These are phyloP conservation scores for Peronospora destructor DNA, from an alignment of 352 stramenopile genomes.

Conservation along the genomic window DNA sequence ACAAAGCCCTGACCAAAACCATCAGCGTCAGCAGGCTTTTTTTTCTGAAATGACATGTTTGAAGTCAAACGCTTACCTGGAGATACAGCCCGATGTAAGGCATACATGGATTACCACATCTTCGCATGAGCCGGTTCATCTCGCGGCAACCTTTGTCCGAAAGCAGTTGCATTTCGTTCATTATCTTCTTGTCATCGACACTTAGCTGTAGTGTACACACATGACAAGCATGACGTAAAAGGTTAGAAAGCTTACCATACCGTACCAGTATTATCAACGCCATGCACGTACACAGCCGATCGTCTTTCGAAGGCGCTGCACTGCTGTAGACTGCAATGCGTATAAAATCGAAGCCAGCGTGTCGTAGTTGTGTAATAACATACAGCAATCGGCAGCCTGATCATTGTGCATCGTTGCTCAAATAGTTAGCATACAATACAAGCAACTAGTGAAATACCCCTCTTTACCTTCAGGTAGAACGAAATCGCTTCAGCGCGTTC, in stretches of 20 bases:
- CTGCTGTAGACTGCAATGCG: conserved; percentile 79
- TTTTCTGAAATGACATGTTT: not conserved
- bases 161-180: conserved; percentile 74
- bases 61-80: conserved; percentile 36
- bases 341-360: conserved; percentile 81
- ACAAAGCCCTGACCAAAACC: conserved; percentile 50
- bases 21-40: conserved; percentile 4
- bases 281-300: conserved; percentile 57
- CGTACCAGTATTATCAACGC: not conserved
- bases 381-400: conserved; percentile 63
- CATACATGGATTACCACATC: conserved; percentile 66
- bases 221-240: not conserved
- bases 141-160: conserved; percentile 80
- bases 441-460: not conserved
- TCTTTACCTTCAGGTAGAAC: conserved; percentile 70
- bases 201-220: conserved; percentile 35
- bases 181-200: conserved; percentile 52
- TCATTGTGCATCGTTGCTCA: not conserved
- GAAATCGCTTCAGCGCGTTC: conserved; percentile 64
- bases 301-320: conserved; percentile 68
- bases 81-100: conserved; percentile 83
- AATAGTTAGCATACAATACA: conserved; percentile 4
- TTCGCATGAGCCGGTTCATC: conserved; percentile 82
- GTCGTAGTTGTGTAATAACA: conserved; percentile 76
- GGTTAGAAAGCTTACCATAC: not conserved